These are phyloP conservation scores for Aspergillus avenaceus DNA, from an alignment of 495 filamentous ascomycete species.

Conservation along the genomic window DNA sequence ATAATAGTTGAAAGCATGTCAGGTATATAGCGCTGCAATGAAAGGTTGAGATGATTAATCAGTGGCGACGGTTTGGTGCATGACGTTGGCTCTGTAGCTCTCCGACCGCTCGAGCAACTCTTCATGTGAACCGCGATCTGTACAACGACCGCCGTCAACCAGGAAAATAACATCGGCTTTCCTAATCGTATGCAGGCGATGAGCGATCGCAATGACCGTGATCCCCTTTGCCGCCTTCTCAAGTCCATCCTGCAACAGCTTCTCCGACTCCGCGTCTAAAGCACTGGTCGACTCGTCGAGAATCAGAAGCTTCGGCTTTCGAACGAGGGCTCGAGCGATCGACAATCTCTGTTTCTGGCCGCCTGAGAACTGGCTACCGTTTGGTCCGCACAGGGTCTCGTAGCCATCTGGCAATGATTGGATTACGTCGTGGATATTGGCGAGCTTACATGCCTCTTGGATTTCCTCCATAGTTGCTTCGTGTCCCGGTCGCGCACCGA, in stretches of 20 bases:
- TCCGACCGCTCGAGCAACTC: conserved; percentile 58
- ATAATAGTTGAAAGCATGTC: too few species aligned
- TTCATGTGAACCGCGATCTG: conserved; percentile 65
- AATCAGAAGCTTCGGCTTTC: conserved; percentile 64
- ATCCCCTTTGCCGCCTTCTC: conserved; percentile 64
- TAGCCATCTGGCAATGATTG: conserved; percentile 55
- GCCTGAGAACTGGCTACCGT: conserved; percentile 62
- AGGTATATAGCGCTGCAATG: too few species aligned
- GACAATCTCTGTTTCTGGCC: conserved; percentile 75
- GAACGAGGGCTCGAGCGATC: conserved; percentile 71
- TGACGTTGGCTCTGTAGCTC: conserved; percentile 54
- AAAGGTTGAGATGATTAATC: too few species aligned
- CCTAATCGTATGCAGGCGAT: conserved; percentile 69
- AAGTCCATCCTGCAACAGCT: conserved; percentile 64
- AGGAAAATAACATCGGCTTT: conserved; percentile 74
- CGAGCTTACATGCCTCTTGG: conserved; percentile 49
- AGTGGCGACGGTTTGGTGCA: conserved; percentile 26
- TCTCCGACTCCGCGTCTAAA: conserved; percentile 72
- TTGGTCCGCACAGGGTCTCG: conserved; percentile 59
- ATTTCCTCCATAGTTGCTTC: conserved; percentile 47
- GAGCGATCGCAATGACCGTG: conserved; percentile 75
- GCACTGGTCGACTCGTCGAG: conserved; percentile 77
- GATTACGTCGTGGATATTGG: conserved; percentile 58
- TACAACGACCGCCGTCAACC: conserved; percentile 61
- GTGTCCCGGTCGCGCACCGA: conserved; percentile 40